Conservation (phyloP, 306 rosid genomes). For the Luffa aegyptiaca region DNA sequence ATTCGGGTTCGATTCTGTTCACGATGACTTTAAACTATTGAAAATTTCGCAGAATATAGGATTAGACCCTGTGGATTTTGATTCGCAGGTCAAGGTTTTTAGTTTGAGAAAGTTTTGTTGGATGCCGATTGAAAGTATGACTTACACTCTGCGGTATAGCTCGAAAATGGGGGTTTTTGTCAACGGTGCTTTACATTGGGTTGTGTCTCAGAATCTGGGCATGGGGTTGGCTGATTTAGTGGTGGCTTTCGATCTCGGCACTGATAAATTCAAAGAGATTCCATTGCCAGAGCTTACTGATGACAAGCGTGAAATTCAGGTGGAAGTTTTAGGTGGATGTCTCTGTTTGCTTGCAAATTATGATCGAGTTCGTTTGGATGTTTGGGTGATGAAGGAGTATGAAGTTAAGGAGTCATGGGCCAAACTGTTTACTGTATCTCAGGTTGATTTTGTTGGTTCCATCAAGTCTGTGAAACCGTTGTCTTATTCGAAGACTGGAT, state of each 20-base stretch:
- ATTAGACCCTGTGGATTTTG: constrained; percentile 20
- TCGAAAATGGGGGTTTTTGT: constrained; percentile 49
- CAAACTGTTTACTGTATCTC: constrained; percentile 26
- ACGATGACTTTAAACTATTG: constrained; percentile 41
- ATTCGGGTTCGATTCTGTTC: constrained; percentile 35
- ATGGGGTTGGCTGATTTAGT: constrained; percentile 26
- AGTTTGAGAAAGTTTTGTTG: constrained; percentile 36
- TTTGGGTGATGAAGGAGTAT: constrained; percentile 59
- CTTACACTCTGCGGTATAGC: constrained; percentile 34
- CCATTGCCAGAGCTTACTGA: constrained; percentile 40
- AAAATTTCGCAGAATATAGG: constrained; percentile 46
- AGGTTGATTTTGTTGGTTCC: not conserved
- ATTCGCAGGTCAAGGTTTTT: constrained; percentile 37
- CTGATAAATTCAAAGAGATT: constrained; percentile 33
- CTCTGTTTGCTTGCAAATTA: constrained; percentile 37
- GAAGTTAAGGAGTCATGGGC: constrained; percentile 45
- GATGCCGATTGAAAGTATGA: constrained; percentile 37
- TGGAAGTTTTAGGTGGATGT: constrained; percentile 29
- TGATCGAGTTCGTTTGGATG: constrained; percentile 19
- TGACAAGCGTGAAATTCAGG: constrained; percentile 26
- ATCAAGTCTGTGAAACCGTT: constrained; percentile 42
- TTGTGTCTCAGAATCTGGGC: constrained; percentile 31
- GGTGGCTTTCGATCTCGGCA: constrained; percentile 28
- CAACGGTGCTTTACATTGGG: constrained; percentile 49
- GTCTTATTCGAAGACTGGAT: constrained; percentile 28